A percentile compares a stretch with the other conserved stretches of the same genome.
These are phyloP conservation scores for Rhizopus arrhizus DNA, from an alignment of 371 early-diverging fungal species.

Conservation along the genomic window DNA sequence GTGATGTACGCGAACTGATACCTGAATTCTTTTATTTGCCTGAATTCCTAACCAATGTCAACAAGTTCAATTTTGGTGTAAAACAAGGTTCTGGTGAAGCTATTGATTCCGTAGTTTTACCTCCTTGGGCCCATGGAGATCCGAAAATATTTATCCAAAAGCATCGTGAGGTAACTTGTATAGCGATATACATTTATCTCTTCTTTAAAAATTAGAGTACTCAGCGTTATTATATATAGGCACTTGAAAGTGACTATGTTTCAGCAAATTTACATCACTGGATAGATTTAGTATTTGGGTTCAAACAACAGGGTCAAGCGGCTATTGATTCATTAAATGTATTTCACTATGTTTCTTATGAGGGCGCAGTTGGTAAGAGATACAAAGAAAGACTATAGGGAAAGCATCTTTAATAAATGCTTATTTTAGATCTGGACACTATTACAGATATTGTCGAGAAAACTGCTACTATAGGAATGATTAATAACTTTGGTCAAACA, in stretches of 20 bases:
- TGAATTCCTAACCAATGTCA: conserved; percentile 82
- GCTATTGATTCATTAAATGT: conserved; percentile 87
- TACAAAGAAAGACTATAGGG: background rate
- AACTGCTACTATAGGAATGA: conserved; percentile 89
- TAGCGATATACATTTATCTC: background rate
- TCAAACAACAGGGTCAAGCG: conserved; percentile 81
- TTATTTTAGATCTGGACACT: conserved; percentile 67
- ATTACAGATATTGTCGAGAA: conserved; percentile 88
- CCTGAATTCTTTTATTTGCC: conserved; percentile 91
- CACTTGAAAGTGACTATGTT: conserved; percentile 90
- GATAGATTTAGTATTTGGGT: conserved; percentile 92
- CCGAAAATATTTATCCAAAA: conserved; percentile 85
- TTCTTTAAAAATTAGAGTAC: background rate
- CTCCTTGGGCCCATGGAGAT: conserved; percentile 86
- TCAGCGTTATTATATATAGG: conserved; percentile 37
- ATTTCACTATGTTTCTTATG: conserved; percentile 89
- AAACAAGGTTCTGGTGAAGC: conserved; percentile 76
- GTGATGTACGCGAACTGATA: conserved; percentile 86
- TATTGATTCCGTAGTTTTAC: conserved; percentile 76
- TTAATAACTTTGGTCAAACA: conserved; percentile 96
- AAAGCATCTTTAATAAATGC: background rate
- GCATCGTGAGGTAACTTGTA: conserved; percentile 67
- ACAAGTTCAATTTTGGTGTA: conserved; percentile 80
- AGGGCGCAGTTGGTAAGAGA: conserved; percentile 77
- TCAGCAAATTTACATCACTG: conserved; percentile 82